Percentiles rank a stretch among this genome's conserved stretches.
phyloP scores from a whole-genome alignment of 129 eudicot species.

The Centaurea solstitialis region DNA sequence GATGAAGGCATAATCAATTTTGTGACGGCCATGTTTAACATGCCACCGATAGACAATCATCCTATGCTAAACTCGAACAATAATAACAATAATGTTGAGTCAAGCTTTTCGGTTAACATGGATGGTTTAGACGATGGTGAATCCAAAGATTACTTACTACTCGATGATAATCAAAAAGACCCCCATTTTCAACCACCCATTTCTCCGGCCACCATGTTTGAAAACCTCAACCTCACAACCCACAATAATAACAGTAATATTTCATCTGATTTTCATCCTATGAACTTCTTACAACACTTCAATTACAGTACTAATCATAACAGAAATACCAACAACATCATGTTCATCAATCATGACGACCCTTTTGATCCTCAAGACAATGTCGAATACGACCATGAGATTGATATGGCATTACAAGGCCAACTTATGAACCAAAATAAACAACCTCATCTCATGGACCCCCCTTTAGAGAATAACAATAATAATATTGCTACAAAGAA shows the following conservation, averaged over 20 bases:
- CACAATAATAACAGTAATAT: slow-evolving; percentile 21
- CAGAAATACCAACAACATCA: slow-evolving; percentile 29
- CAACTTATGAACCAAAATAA: slow-evolving; percentile 33
- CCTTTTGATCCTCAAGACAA: slow-evolving; percentile 39
- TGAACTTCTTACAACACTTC: slow-evolving; percentile 56
- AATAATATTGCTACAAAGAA: slow-evolving; percentile 21
- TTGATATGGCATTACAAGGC: slow-evolving; percentile 51
- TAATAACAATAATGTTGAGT: slow-evolving; percentile 11
- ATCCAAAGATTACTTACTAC: slow-evolving; percentile 27
- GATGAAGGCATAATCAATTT: slow-evolving; percentile 69
- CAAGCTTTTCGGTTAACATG: slow-evolving; percentile 40
- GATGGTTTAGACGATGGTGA: slow-evolving; percentile 30
- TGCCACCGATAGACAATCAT: slow-evolving; percentile 50
- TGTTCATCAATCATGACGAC: slow-evolving; percentile 27
- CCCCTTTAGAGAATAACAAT: slow-evolving; percentile 31
- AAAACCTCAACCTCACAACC: slow-evolving; percentile 45
- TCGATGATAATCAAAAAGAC: slow-evolving; percentile 44
- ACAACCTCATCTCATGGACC: slow-evolving; percentile 33
- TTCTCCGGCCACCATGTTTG: slow-evolving; percentile 50
- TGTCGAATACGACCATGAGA: slow-evolving; percentile 52
- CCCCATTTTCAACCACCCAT: slow-evolving; percentile 47
- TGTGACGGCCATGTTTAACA: slow-evolving; percentile 57
- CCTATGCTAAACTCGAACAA: slow-evolving; percentile 33
- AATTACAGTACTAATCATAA: slow-evolving; percentile 26
- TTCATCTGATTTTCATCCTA: slow-evolving; percentile 27